phyloP scores from a whole-genome alignment of 768 basidiomycete genomes.

The Lentinula sp. region DNA sequence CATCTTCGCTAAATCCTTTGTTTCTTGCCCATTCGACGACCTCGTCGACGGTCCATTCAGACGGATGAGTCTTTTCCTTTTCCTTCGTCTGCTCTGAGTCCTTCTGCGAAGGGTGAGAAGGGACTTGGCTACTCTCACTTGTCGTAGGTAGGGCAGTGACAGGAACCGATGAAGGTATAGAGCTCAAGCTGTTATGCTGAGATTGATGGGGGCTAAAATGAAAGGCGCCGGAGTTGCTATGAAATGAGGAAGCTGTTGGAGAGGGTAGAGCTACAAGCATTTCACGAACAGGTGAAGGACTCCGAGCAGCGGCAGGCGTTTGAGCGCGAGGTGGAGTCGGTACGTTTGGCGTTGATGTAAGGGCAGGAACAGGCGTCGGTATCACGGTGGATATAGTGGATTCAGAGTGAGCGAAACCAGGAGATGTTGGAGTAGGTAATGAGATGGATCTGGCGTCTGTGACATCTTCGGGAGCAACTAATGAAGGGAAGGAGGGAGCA shows the following conservation, averaged over 20 bases:
- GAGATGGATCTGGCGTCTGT: slow-evolving; percentile 13
- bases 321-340: neutral
- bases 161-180: slow-evolving; percentile 14
- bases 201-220: slow-evolving; percentile 16
- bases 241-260: slow-evolving; percentile 17
- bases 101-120: neutral
- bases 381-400: slow-evolving; percentile 1
- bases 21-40: slow-evolving; percentile 83
- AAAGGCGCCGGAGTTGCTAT: slow-evolving; percentile 4
- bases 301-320: neutral
- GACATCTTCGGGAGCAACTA: neutral
- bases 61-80: slow-evolving; percentile 33
- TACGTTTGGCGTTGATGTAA: slow-evolving; percentile 17
- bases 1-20: slow-evolving; percentile 80
- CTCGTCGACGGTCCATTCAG: slow-evolving; percentile 83
- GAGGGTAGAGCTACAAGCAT: slow-evolving; percentile 18
- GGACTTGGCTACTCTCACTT: neutral
- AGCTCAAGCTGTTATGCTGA: slow-evolving; percentile 36
- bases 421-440: slow-evolving; percentile 20
- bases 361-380: slow-evolving; percentile 19
- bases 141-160: slow-evolving; percentile 5
- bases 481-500: slow-evolving; percentile 21
- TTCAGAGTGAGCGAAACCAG: slow-evolving; percentile 6
- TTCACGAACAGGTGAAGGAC: slow-evolving; percentile 21
- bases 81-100: neutral